Base-by-base conservation (phyloP, 108 stramenopile genomes). In the Asterionellopsis glacialis region DNA sequence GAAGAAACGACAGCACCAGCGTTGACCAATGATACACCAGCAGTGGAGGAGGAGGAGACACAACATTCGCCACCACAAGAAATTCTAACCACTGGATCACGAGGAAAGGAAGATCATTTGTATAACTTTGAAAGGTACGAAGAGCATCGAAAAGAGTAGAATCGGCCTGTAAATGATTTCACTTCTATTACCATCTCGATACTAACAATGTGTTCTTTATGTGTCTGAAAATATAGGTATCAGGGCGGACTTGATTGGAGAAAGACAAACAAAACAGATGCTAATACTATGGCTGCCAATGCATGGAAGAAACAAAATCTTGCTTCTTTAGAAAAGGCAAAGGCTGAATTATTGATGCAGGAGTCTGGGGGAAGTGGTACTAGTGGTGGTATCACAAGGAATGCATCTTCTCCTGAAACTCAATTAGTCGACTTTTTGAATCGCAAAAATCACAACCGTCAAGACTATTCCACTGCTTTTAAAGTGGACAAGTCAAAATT, bases 111-210 rank as follows among this genome's bases (percentile, higher is more conserved):
- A 51, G 28, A 16, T 24, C 41, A 60, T 45, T 42, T 45, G 23
- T 63, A 48, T 51, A 26, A 48, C 16, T 63, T 63, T 39, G 61
- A 63, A 63, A 50, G 61, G 61, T 63, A 63, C 21, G 61, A 7
- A 41, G 41, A 18, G 51, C 49, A 47, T 51, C 15, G 11, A 24
- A 28, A 1, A 26, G 27, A 12, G 23, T 22, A 45, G 41, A 41
- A 14, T 45, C 25, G 1, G n/a, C 12, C 24, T 6, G 25, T 13
- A 21, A 38, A 14, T 28, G n/a, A n/a, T n/a, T n/a, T n/a, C n/a
- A n/a, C n/a, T n/a, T n/a, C n/a, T n/a, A n/a, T n/a, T n/a, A n/a
- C n/a, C n/a, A n/a, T n/a, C n/a, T n/a, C n/a, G n/a, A n/a, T n/a
- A n/a, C n/a, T n/a, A n/a, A n/a, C n/a, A n/a, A n/a, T n/a, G n/a